Base-by-base conservation (phyloP, 73 alveolate species). In the Paramecium octaurelia region DNA sequence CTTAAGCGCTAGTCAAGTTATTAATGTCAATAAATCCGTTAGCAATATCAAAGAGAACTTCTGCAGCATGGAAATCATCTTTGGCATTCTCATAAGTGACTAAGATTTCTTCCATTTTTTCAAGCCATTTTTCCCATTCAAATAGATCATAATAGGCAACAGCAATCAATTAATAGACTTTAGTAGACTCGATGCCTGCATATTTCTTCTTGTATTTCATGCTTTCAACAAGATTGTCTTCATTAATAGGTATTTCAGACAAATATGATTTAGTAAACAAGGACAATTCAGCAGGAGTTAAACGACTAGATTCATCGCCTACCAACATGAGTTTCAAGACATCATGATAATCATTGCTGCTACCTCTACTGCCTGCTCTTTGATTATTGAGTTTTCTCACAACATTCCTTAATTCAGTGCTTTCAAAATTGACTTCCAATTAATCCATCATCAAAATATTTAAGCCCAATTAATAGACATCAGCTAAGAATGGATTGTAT, bases 381-480 rank as follows among this genome's bases (percentile, higher is more conserved):
- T 21, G 31, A 40, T n/a, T 42, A 43, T 35, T 69, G 14, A 40
- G 46, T 86, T 59, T 86, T 35, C 6, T 59, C 6, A 70, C 88
- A 6, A 27, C 29, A 31, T 71, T 89, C 24, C 91, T 46, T 36
- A 70, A 46, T 46, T 89, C 59, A 40, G 50, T 36, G 50, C 85
- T 89, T 43, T 89, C 94, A 42, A 89, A 89, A 73, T 89, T 83
- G 1, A 89, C 94, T 89, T 89, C 94, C 11, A 89, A 46, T 50
- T 44, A 44, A 38, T 89, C 88, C 94, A 89, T 89, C 77, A 89
- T 46, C 3, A 89, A 31, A 6, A 89, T 21, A 43, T 70, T 89
- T 46, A 89, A 48, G 7, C 94, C 94, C 20, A 89, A 89, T 58
- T 83, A 46, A 71, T 89, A 89, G 10, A 89, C 88, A 69, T 89